Evolutionary conservation across 805 yeast species (phyloP), one percentile per base, ranked within the genome.

Genomic region (Kodamaea restingae): DNA sequence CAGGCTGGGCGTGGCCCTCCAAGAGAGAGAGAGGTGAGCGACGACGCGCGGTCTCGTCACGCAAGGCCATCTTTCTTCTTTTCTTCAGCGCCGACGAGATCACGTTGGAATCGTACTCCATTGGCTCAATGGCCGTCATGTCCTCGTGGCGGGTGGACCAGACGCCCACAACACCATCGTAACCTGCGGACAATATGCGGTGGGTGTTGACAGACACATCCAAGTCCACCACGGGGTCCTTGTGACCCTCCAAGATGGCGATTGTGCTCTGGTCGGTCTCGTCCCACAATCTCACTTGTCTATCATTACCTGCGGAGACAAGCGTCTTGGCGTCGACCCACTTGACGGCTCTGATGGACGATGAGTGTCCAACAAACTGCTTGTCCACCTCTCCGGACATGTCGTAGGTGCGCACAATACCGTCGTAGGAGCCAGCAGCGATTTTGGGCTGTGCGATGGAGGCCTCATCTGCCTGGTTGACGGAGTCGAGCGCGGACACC

Each of bases 101-200:
- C 27, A 71, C 70, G 43, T 71, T 72, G 14, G 65, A 60, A 44
- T 73, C 66, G 38, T 62, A 60, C 29, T 71, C 72, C 35, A 59
- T 44, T 4, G 70, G 60, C 41, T 79, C 76, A 0, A 77, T 71
- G 2, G 83, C 78, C 17, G 67, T 66, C 85, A 91, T 85, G 46
- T 87, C 96, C 54, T 86, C 88, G 47, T 82, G 75, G 49, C 75
- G 78, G 4, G 95, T 83, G 2, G 95, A 84, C 98, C 98, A 93
- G 34, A 91, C 58, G 4, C 91, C 91, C 42, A 93, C 69, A 6
- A 81, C 67, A 46, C 79, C 69, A 65, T 93, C 98, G 50, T 82
- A 80, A 22, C 95, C 81, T 5, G 87, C 96, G 15, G 97, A 87
- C 38, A 93, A 61, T 34, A 93, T 82, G 50, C 85, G 71, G 45